Base-by-base conservation (phyloP, 192 early-diverging fungal genomes). In the Umbelopsis sp. region DNA sequence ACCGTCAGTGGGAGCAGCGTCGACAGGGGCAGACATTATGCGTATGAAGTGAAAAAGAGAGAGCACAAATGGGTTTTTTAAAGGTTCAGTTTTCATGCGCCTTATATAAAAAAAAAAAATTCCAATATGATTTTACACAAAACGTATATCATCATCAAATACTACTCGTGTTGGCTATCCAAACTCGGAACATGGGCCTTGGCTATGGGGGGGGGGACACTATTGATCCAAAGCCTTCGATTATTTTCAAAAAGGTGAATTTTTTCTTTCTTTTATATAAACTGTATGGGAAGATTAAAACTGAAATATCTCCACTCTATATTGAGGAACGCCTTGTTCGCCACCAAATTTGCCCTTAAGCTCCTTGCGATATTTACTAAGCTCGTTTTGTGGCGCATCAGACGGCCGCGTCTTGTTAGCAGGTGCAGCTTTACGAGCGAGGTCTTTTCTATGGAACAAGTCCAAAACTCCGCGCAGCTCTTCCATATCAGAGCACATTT, bases 221-320 rank as follows among this genome's bases (percentile, higher is more conserved):
- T 24, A 53, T 53, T 9, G 26, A 24, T 22, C n/a, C n/a, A n/a
- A n/a, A n/a, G n/a, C n/a, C n/a, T n/a, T n/a, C n/a, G n/a, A n/a
- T n/a, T n/a, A n/a, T n/a, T n/a, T n/a, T n/a, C n/a, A n/a, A n/a
- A n/a, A n/a, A 41, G 38, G 38, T 41, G 38, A 11, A 11, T 41
- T 41, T 41, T 26, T 24, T 53, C n/a, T n/a, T n/a, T 26, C 25
- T 53, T 53, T 25, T 53, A 24, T 22, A 25, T 53, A 12, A 24
- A 26, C 8, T 41, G 38, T 41, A 41, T 41, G 7, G 38, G 38
- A 41, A 41, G 56, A 44, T 69, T 85, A 85, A 78, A 85, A 72
- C 45, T 76, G 80, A 76, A 85, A 81, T 43, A 78, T 74, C 56
- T 85, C 84, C 17, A 82, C 84, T 70, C 65, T 80, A 76, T 85